Evolutionary conservation across 257 asterid genomes (phyloP), one percentile per base, ranked within the genome.

Genomic region (Anisodus tanguticus): DNA sequence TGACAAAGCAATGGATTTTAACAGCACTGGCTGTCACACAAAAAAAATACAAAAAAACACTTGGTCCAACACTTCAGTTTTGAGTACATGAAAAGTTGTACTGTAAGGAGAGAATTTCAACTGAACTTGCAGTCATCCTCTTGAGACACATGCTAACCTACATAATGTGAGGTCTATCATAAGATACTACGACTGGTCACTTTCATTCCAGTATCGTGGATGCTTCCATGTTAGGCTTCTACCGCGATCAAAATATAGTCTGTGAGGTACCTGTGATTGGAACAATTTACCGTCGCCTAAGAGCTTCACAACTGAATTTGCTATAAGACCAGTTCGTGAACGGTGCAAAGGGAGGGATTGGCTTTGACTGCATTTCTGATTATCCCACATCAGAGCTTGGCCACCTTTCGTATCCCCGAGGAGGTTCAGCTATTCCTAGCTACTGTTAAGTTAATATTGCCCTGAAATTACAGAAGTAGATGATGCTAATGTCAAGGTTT

Each of bases 271-370:
- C 98, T 0, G 93, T 92, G 70, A 85, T 93, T 16, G 96, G 90
- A 68, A 37, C 90, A 19, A 95, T 97, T 1, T 80, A 84, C 83
- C 97, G 2, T 10, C 74, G 3, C 87, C 91, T 0, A 91, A 72
- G 77, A 94, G 93, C 90, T 94, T 88, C 90, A 93, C 95, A 82
- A 91, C 98, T 58, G 97, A 94, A 80, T 95, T 98, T 19, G 95
- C 97, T 3, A 91, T 95, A 4, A 79, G 93, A 17, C 97, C 89
- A 16, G 98, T 97, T 66, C 93, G 91, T 31, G 91, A 90, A 45
- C 82, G 90, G 66, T 92, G 97, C 90, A 85, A 84, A 77, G 93
- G 96, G 63, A 89, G 94, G 79, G 95, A 93, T 84, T 94, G 97
- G 97, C 13, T 92, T 93, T 55, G 94, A 92, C 82, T 87, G 90